Percentiles rank a stretch among this genome's conserved stretches.
These are phyloP conservation scores for Colletotrichum noveboracense DNA, from an alignment of 2,329 filamentous ascomycete species.

Conservation along the genomic window DNA sequence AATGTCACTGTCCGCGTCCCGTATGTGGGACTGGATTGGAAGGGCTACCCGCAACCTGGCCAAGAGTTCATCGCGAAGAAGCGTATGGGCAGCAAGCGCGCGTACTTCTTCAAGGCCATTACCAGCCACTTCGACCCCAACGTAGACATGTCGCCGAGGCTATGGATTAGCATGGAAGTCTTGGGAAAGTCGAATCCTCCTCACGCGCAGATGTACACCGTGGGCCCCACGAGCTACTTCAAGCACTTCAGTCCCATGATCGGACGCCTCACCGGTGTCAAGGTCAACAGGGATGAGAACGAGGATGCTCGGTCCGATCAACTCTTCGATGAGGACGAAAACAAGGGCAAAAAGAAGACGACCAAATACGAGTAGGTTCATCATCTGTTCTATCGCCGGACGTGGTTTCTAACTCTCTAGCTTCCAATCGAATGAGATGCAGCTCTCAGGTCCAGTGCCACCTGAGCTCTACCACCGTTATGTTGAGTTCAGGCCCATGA, in stretches of 20 bases:
- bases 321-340: conserved; percentile 8
- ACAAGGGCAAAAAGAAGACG: conserved; percentile 53
- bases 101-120: conserved; percentile 76
- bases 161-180: conserved; percentile 79
- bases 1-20: conserved; percentile 77
- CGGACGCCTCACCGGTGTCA: conserved; percentile 77
- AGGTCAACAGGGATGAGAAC: conserved; percentile 66
- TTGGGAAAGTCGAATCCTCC: conserved; percentile 75
- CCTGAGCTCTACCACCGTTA: conserved; percentile 85
- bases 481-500: conserved; percentile 90
- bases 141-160: conserved; percentile 70
- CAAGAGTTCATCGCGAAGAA: conserved; percentile 78
- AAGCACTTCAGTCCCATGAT: conserved; percentile 91
- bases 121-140: conserved; percentile 66
- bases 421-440: conserved; percentile 93
- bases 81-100: conserved; percentile 84
- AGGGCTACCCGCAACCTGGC: conserved; percentile 64
- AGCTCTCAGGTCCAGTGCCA: conserved; percentile 84
- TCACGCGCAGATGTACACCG: conserved; percentile 75
- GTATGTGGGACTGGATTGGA: conserved; percentile 68
- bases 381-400: background rate
- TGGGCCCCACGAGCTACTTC: conserved; percentile 77
- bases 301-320: conserved; percentile 40
- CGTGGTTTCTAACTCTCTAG: conserved; percentile 43
- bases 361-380: conserved; percentile 76